Conservation (phyloP, 306 rosid species). For the Prunus salicina region DNA sequence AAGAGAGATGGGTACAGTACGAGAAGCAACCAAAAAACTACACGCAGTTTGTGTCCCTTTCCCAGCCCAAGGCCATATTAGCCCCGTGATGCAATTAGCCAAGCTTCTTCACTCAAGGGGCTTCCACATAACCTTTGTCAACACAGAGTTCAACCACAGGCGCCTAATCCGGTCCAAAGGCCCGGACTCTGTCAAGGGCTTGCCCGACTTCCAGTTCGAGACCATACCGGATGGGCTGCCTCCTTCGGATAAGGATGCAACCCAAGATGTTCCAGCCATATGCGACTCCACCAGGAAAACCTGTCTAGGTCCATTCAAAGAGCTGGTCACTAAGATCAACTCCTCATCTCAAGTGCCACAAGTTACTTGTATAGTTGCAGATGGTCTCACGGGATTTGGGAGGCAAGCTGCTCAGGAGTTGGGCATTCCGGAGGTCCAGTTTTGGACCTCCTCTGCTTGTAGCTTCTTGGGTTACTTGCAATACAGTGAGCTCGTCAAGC, state of each 20-base stretch:
- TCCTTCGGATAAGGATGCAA: slow-evolving; percentile 16
- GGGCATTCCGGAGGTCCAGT: no score
- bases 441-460: no score
- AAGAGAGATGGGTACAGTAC: background rate
- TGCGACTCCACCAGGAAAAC: slow-evolving; percentile 15
- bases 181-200: background rate
- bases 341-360: no score
- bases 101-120: slow-evolving; percentile 15
- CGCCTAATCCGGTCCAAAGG: background rate
- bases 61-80: slow-evolving; percentile 24
- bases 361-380: no score
- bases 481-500: no score
- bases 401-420: no score
- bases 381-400: no score
- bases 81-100: slow-evolving; percentile 11
- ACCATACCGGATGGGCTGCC: slow-evolving; percentile 25
- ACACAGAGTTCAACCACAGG: slow-evolving; percentile 15
- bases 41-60: slow-evolving; percentile 14
- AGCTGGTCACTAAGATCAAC: no score
- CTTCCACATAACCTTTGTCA: slow-evolving; percentile 18
- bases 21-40: background rate
- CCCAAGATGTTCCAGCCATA: slow-evolving; percentile 12
- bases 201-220: slow-evolving; percentile 19
- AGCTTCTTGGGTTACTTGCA: no score
- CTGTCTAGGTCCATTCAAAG: slow-evolving; percentile 17